phyloP scores from a whole-genome alignment of 345 rosid species.

The Citrus medica region DNA sequence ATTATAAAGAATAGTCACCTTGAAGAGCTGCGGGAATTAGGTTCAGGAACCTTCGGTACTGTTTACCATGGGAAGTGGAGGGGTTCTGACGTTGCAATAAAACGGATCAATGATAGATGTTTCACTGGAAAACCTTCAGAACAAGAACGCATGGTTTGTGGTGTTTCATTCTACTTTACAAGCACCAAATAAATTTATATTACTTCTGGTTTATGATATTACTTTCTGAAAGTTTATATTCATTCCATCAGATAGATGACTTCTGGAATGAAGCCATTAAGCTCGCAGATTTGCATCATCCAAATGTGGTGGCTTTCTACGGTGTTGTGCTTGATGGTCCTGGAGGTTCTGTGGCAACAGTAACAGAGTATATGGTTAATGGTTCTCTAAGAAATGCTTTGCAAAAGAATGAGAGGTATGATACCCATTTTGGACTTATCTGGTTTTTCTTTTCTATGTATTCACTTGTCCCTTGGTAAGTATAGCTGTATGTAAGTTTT shows the following conservation, averaged over 20 bases:
- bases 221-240: background rate
- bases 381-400: slow-evolving; percentile 62
- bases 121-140: slow-evolving; percentile 64
- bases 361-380: slow-evolving; percentile 72
- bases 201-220: background rate
- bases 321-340: slow-evolving; percentile 75
- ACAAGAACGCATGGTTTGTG: slow-evolving; percentile 61
- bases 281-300: slow-evolving; percentile 81
- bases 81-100: slow-evolving; percentile 66
- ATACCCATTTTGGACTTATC: background rate
- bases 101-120: slow-evolving; percentile 57
- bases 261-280: slow-evolving; percentile 82
- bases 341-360: slow-evolving; percentile 72
- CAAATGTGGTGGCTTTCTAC: slow-evolving; percentile 76
- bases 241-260: slow-evolving; percentile 47
- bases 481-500: background rate
- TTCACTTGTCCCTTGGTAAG: background rate
- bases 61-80: slow-evolving; percentile 81
- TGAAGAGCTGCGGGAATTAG: slow-evolving; percentile 58
- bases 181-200: background rate
- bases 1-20: slow-evolving; percentile 56
- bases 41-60: slow-evolving; percentile 73
- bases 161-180: background rate
- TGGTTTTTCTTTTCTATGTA: background rate
- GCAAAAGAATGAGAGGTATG: slow-evolving; percentile 57